Evolutionary conservation across 208 protist species (phyloP).

Genomic region (Vickermania ingenoplastis): DNA sequence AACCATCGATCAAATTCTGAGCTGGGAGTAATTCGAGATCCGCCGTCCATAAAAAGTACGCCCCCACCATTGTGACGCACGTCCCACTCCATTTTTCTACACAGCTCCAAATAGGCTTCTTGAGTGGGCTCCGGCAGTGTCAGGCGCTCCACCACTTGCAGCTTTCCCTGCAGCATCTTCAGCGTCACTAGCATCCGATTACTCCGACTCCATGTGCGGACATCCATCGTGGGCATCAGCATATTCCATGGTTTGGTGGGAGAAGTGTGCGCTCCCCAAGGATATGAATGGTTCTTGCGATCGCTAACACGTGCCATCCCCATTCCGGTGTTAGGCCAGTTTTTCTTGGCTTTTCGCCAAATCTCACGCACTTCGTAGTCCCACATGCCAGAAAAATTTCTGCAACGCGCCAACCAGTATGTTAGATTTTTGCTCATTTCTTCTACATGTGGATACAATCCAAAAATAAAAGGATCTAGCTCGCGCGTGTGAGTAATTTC

Average conservation of each 20-base stretch:
- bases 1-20: constrained; percentile 80
- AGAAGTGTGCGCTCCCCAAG: constrained; percentile 68
- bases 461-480: constrained; percentile 87
- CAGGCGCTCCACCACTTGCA: constrained; percentile 80
- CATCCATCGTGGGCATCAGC: constrained; percentile 84
- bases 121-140: constrained; percentile 74
- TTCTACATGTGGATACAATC: constrained; percentile 71
- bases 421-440: constrained; percentile 64
- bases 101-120: constrained; percentile 68
- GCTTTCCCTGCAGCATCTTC: constrained; percentile 83
- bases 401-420: constrained; percentile 85
- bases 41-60: constrained; percentile 88
- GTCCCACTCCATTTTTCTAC: constrained; percentile 81
- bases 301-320: constrained; percentile 82
- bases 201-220: constrained; percentile 79
- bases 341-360: constrained; percentile 85
- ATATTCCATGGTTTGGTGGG: constrained; percentile 89
- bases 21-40: constrained; percentile 77
- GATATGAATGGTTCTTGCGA: constrained; percentile 67
- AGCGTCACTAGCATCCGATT: constrained; percentile 84
- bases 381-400: constrained; percentile 84
- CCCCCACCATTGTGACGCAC: constrained; percentile 82
- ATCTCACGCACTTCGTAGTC: constrained; percentile 86
- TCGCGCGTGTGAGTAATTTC: constrained; percentile 79
- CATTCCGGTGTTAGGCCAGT: constrained; percentile 89